Base-by-base conservation (phyloP, 768 basidiomycete genomes). In the Rossbeevera mucosa region DNA sequence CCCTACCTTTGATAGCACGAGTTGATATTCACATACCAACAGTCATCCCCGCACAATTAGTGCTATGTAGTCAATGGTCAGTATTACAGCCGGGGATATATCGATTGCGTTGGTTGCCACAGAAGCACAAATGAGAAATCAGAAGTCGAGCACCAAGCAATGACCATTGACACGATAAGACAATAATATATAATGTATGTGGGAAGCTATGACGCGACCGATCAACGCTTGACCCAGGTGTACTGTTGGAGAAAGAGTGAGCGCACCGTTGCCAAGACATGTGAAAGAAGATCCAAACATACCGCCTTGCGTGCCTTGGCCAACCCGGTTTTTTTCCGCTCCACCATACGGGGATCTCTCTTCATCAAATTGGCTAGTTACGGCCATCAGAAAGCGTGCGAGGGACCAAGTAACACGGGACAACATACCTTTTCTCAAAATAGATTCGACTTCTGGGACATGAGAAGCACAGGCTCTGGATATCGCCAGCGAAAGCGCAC, bases 261-360 rank as follows among this genome's bases (percentile, higher is more conserved):
- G 57, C 42, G 54, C 30, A 41, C 30, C 31, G 18, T n/a, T n/a
- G n/a, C n/a, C 44, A 33, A 33, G n/a, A 33, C 47, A 25, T 7
- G 20, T 4, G 16, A 14, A 51, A 47, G 48, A 7, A 52, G 28
- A 51, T 7, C 1, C 26, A 29, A 14, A 48, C 90, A 41, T 70
- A 94, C 92, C 74, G 80, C 79, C 74, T 94, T 94, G 71, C 94
- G 84, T 54, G 95, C 93, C 76, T 96, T 96, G 54, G 88, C 82
- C 63, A 83, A 70, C 52, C 91, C 91, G 14, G 95, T 91, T 80
- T 99, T 99, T 76, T 99, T 99, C 62, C 95, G 80, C 73, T 99
- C 95, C 26, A 96, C 94, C 91, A 95, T 91, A 71, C 96, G 87
- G 43, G 94, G 92, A 76, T 99, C 95, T 62, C 94, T 84, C 68